Base-by-base conservation (phyloP, 257 asterid species). In the Capsicum rhomboideum region DNA sequence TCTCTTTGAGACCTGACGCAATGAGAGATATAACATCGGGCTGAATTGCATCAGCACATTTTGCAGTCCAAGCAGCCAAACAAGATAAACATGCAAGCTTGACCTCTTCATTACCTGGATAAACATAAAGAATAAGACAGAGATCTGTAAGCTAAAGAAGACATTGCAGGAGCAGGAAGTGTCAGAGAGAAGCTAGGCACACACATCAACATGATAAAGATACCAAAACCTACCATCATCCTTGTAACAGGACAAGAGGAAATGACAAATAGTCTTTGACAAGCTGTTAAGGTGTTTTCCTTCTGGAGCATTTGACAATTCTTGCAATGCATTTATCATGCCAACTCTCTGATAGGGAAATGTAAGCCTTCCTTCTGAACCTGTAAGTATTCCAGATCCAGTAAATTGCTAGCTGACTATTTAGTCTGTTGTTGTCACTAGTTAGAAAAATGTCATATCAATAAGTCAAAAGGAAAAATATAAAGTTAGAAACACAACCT, bases 261-360 rank as follows among this genome's bases (percentile, higher is more conserved):
- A 93, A 84, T 92, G 82, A 85, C 98, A 95, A 80, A 97, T 88
- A 80, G 90, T 86, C 81, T 90, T 93, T 75, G 97, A 90, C 92
- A 97, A 84, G 91, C 89, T 91, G 87, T 86, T 92, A 85, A 94
- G 89, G 87, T 92, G 91, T 93, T 90, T 97, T 87, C 99, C 99
- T 85, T 94, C 98, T n/a, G 98, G 93, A 82, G 98, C 97, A 84
- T 82, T 86, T 10, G 98, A 90, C 83, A 97, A 85, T 87, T 93
- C 98, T 86, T 87, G 92, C 86, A 97, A 86, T 61, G 98, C 95
- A 86, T 87, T 93, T 80, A 92, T 84, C 97, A 93, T 92, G 79
- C 98, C 98, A 88, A 92, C 93, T 86, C 98, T 90, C 93, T 97
- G 99, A 89, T 97, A 97, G 80, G 99, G 98, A 92, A 91, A 95